Percentiles rank a stretch among this genome's conserved stretches.
Conservation (phyloP, 2,329 filamentous ascomycete species). For the Pseudopithomyces chartarum region DNA sequence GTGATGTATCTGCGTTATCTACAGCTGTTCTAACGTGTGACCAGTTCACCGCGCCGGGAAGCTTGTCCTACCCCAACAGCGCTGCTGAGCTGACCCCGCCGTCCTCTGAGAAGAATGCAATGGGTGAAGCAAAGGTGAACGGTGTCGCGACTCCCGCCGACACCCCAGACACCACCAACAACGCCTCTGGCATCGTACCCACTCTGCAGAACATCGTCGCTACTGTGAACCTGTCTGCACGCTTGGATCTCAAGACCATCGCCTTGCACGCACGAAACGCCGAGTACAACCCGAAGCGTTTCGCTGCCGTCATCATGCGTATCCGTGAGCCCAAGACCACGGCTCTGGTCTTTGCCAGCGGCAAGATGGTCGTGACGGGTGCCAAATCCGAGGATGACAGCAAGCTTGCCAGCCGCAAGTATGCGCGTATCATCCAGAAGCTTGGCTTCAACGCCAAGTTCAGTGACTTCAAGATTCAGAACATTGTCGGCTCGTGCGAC, state of each 20-base stretch:
- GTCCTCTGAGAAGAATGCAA: constrained; percentile 70
- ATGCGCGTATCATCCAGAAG: constrained; percentile 99
- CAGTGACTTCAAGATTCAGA: constrained; percentile 97
- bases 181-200: constrained; percentile 73
- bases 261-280: constrained; percentile 97
- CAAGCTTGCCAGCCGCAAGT: constrained; percentile 95
- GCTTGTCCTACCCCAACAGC: constrained; percentile 84
- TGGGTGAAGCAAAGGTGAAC: constrained; percentile 57
- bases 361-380: constrained; percentile 99
- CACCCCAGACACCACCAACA: constrained; percentile 75
- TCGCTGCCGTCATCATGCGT: constrained; percentile 98
- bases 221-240: constrained; percentile 98
- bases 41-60: constrained; percentile 80
- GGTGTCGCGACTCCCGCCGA: constrained; percentile 90
- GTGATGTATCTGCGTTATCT: constrained; percentile 24
- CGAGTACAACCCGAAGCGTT: constrained; percentile 99
- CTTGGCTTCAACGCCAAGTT: constrained; percentile 99
- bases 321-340: constrained; percentile 99
- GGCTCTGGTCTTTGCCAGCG: constrained; percentile 94
- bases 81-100: constrained; percentile 80
- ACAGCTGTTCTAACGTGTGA: constrained; percentile 26
- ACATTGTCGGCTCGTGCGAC: constrained; percentile 97
- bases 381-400: constrained; percentile 98
- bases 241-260: constrained; percentile 97
- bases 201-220: constrained; percentile 81